Evolutionary conservation across 441 rosid genomes (phyloP).

Genomic region (Hura crepitans): DNA sequence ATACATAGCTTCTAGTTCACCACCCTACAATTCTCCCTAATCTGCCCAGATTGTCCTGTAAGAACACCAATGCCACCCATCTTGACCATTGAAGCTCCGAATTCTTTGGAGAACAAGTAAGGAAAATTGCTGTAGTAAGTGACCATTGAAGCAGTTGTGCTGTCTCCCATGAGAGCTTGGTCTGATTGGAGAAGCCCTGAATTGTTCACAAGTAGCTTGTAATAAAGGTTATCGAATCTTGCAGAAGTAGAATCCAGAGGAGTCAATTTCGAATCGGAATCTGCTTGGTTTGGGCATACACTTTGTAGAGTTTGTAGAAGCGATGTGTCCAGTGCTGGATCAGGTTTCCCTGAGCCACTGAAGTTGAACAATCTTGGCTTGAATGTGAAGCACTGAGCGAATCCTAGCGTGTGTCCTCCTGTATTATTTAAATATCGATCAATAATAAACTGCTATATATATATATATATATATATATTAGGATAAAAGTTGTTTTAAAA

Average conservation of each 20-base stretch:
- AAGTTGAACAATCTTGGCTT: conserved; percentile 60
- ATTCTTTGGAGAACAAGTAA: conserved; percentile 42
- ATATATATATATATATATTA: too few species aligned
- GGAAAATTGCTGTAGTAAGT: conserved; percentile 49
- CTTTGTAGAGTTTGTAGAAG: conserved; percentile 41
- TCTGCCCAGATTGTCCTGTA: conserved; percentile 56
- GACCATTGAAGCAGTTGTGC: conserved; percentile 44
- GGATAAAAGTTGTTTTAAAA: too few species aligned
- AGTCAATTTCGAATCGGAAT: conserved; percentile 45
- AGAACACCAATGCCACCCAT: conserved; percentile 54
- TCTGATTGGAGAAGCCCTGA: conserved; percentile 65
- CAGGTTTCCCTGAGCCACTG: conserved; percentile 49
- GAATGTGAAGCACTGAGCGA: conserved; percentile 70
- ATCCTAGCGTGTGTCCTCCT: conserved; percentile 66
- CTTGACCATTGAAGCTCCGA: conserved; percentile 56
- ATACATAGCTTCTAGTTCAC: conserved; percentile 35
- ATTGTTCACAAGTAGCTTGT: conserved; percentile 38
- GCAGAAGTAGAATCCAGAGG: conserved; percentile 40
- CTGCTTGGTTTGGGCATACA: conserved; percentile 44
- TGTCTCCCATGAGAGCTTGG: conserved; percentile 57
- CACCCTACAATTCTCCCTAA: conserved; percentile 54
- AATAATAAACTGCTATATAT: not conserved
- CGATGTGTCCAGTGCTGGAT: conserved; percentile 46
- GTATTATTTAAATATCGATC: not conserved
- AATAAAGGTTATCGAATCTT: conserved; percentile 53